These are phyloP conservation scores for Penicillium aurantiogriseum DNA, from an alignment of 2,329 filamentous ascomycete species.

Conservation along the genomic window DNA sequence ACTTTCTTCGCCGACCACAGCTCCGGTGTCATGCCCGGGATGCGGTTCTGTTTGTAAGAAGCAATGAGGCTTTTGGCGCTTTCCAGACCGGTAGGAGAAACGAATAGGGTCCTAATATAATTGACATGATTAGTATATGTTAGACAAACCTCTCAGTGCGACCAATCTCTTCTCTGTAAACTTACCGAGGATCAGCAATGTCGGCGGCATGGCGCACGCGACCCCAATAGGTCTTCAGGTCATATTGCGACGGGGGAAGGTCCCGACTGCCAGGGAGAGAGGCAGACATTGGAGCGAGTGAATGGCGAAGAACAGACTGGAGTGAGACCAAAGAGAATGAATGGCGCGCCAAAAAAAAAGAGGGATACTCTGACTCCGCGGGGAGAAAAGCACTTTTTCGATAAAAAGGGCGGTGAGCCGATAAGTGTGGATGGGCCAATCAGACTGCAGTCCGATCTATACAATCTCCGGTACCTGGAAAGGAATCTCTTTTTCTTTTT, in stretches of 20 bases:
- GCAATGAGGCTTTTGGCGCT: constrained; percentile 78
- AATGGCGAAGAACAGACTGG: constrained; percentile 2
- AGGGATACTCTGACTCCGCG: constrained; percentile 15
- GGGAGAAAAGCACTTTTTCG: constrained; percentile 23
- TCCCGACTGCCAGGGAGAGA: constrained; percentile 69
- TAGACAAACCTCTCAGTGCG: constrained; percentile 8
- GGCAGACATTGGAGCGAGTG: constrained; percentile 52
- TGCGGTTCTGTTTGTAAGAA: constrained; percentile 81
- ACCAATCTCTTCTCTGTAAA: constrained; percentile 13
- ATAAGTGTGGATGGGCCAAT: constrained; percentile 30
- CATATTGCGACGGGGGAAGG: constrained; percentile 86
- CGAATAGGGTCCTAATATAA: constrained; percentile 72
- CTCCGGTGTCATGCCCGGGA: constrained; percentile 78
- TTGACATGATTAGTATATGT: not conserved
- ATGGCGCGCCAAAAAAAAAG: constrained; percentile 10
- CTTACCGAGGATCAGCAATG: constrained; percentile 93
- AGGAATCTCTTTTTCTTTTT: not conserved
- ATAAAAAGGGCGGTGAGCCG: constrained; percentile 38
- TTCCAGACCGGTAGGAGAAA: constrained; percentile 74
- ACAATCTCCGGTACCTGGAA: not conserved
- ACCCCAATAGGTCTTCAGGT: constrained; percentile 91
- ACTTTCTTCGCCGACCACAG: constrained; percentile 96
- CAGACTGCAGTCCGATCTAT: not conserved
- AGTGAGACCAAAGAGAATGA: constrained; percentile 12
- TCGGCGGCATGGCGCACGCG: constrained; percentile 85